A percentile compares a stretch with the other conserved stretches of the same genome.
These are phyloP conservation scores for Claviceps spartinae DNA, from an alignment of 2,329 filamentous ascomycete species.

Conservation along the genomic window DNA sequence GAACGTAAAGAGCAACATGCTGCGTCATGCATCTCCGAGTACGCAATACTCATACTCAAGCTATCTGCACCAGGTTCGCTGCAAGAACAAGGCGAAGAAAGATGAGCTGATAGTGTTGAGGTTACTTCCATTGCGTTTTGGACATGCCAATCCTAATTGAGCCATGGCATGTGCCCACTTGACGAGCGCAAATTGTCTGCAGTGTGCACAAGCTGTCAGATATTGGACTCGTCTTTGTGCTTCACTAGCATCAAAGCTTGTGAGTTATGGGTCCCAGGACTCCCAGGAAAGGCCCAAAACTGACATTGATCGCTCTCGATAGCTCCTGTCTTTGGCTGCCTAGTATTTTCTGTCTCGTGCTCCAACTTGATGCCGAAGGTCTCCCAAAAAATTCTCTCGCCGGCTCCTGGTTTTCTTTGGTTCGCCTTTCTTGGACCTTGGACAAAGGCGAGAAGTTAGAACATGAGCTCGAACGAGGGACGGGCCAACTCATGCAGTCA, in stretches of 20 bases:
- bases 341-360: slow-evolving; percentile 25
- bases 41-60: no score
- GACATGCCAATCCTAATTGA: neutral
- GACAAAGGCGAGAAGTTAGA: slow-evolving; percentile 11
- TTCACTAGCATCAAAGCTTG: no score
- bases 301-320: slow-evolving; percentile 25
- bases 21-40: no score
- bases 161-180: neutral
- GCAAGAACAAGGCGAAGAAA: neutral
- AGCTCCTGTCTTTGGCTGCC: slow-evolving; percentile 18
- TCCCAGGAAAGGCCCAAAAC: slow-evolving; percentile 23
- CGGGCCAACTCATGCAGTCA: slow-evolving; percentile 36
- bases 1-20: no score
- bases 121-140: neutral
- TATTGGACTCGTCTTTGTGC: neutral
- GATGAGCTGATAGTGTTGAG: neutral
- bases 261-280: slow-evolving; percentile 4
- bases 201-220: neutral
- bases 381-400: slow-evolving; percentile 39
- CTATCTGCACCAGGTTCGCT: no score
- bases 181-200: neutral
- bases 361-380: slow-evolving; percentile 40
- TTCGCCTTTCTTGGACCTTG: slow-evolving; percentile 23
- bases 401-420: slow-evolving; percentile 26
- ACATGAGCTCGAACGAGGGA: slow-evolving; percentile 37